Conservation (phyloP, 192 early-diverging fungal genomes). For the Coemansia erecta region DNA sequence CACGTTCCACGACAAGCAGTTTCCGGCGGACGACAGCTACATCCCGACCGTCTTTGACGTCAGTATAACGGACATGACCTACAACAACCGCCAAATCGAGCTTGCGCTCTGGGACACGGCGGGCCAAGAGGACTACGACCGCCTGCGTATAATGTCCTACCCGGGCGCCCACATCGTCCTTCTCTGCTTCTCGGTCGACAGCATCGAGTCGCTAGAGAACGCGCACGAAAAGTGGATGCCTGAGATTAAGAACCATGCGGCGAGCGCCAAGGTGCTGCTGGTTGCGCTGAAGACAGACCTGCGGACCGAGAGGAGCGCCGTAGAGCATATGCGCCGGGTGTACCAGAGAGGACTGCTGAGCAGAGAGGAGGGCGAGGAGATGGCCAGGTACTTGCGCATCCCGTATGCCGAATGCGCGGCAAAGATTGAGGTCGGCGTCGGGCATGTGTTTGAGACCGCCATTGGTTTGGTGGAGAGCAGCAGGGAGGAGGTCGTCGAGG, state of each 20-base stretch:
- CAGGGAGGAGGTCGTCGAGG: conserved; percentile 14
- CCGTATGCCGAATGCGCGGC: conserved; percentile 85
- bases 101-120: conserved; percentile 97
- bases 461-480: conserved; percentile 46
- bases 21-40: conserved; percentile 64
- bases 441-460: conserved; percentile 55
- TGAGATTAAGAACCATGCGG: conserved; percentile 28
- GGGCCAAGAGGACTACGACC: too few species aligned
- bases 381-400: conserved; percentile 64
- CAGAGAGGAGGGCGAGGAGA: conserved; percentile 56
- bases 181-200: conserved; percentile 89
- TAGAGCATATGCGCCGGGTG: conserved; percentile 56
- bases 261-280: conserved; percentile 19
- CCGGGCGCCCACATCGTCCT: conserved; percentile 90
- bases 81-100: conserved; percentile 82
- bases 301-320: conserved; percentile 21
- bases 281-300: conserved; percentile 53
- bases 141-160: conserved; percentile 87
- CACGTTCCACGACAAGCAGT: conserved; percentile 79
- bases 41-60: conserved; percentile 96
- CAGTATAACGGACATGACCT: conserved; percentile 84
- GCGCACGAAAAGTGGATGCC: conserved; percentile 55
- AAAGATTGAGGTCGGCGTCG: conserved; percentile 27
- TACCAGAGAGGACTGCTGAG: conserved; percentile 11
- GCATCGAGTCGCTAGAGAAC: conserved; percentile 79